Base-by-base conservation (phyloP, 768 basidiomycete species). In the Cyathus striatus region DNA sequence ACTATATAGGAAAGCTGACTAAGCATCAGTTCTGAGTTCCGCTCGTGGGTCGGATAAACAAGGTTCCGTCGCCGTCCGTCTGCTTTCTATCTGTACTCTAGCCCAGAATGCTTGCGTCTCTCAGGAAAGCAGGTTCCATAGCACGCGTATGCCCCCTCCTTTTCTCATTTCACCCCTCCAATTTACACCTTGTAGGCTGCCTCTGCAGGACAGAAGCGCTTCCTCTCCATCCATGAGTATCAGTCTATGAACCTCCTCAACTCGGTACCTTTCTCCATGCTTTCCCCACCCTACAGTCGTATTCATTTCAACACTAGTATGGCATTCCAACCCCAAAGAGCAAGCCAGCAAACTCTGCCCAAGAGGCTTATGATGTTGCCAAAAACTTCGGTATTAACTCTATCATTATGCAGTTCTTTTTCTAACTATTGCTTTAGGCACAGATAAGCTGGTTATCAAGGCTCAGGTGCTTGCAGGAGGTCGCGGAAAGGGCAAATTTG, bases 381-480 rank as follows among this genome's bases (percentile, higher is more conserved):
- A 80, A 89, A 69, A 78, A 81, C 55, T 94, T 97, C 58, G 89
- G 94, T 88, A 17, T 20, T 18, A 59, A 36, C 75, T 59, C 44
- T 37, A 42, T 43, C 41, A 20, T 23, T 45, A 48, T 38, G 34
- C 23, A 20, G 34, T 23, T 47, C 42, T 40, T 36, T 22, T 25
- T 17, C 22, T 38, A 24, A 22, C 30, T 13, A 16, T 5, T 16
- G 6, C 10, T 21, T 20, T 57, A 95, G 91, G 81, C 48, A 71
- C 72, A 23, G 73, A 85, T 43, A 78, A 80, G 49, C 83, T 95
- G 41, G 95, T 99, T 24, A 94, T 99, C 67, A 98, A 98, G 69
- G 96, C 96, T 27, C 96, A 99, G 64, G 96, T 99, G 5, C 85
- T 99, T 43, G 96, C 96, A 50, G 96, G 96, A 56, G 96, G 96